Conservation (phyloP, 139 green algal genomes). For the Coelastrella sp. region DNA sequence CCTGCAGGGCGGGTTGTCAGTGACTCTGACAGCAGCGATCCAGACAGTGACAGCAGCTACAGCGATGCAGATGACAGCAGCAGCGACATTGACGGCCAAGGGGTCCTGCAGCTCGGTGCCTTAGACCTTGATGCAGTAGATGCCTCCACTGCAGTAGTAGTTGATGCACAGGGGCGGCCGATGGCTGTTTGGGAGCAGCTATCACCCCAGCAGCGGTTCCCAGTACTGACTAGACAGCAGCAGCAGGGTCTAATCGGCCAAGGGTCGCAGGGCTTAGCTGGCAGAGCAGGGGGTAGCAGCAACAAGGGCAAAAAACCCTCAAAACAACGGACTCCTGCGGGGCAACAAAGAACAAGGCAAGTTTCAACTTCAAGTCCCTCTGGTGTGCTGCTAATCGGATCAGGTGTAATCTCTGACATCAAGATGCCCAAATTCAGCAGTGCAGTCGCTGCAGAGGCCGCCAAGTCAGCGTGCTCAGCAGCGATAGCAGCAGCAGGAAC, state of each 20-base stretch:
- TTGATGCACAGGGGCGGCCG: constrained; percentile 13
- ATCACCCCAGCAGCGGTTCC: constrained; percentile 18
- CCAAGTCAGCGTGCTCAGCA: not conserved
- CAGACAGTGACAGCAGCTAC: not conserved
- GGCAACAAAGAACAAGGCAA: too few species aligned
- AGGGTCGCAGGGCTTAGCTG: not conserved
- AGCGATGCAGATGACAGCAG: not conserved
- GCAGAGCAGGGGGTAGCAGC: not conserved
- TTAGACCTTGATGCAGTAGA: not conserved
- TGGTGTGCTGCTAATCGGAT: too few species aligned
- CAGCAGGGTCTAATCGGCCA: not conserved
- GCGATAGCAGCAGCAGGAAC: not conserved
- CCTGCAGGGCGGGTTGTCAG: not conserved
- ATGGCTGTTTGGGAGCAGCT: constrained; percentile 17
- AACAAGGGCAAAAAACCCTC: not conserved
- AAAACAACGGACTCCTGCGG: not conserved
- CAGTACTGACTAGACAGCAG: constrained; percentile 30
- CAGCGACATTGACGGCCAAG: not conserved
- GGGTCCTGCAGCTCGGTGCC: not conserved
- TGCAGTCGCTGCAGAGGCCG: not conserved
- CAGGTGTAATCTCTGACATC: not conserved
- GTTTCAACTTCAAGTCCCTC: too few species aligned
- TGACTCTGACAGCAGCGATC: constrained; percentile 22
- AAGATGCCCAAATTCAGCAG: not conserved
- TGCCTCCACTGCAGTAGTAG: constrained; percentile 1